These are phyloP conservation scores for Niebla homalea DNA, from an alignment of 495 filamentous ascomycete species.

Conservation along the genomic window DNA sequence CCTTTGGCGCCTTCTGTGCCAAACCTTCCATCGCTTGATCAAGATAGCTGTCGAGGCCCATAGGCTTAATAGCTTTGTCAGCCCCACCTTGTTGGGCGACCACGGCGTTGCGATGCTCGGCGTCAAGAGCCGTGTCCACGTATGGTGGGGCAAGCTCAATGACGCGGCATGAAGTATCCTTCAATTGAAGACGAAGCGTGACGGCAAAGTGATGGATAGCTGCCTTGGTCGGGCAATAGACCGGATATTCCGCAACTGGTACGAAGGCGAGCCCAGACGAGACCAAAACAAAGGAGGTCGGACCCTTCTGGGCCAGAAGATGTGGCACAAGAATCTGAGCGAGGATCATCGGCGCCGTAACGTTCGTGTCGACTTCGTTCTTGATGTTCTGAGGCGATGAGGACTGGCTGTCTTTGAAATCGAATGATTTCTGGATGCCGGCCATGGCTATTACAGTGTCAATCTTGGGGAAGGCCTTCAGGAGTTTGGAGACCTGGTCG, in stretches of 20 bases:
- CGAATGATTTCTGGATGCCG: conserved; percentile 19
- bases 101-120: conserved; percentile 11
- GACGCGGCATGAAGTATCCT: conserved; percentile 1
- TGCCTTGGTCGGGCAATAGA: conserved; percentile 26
- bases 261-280: conserved; percentile 23
- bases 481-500: conserved; percentile 14
- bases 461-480: conserved; percentile 20
- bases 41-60: conserved; percentile 1
- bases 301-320: conserved; percentile 22
- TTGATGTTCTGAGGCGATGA: conserved; percentile 15
- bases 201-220: conserved; percentile 21
- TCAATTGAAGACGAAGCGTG: conserved; percentile 20
- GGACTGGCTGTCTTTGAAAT: conserved; percentile 16
- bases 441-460: conserved; percentile 25
- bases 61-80: conserved; percentile 16
- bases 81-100: conserved; percentile 16
- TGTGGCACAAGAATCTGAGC: conserved; percentile 19
- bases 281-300: conserved; percentile 1
- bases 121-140: conserved; percentile 26
- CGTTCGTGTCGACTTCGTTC: conserved; percentile 19
- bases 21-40: conserved; percentile 13
- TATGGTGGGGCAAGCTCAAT: conserved; percentile 24
- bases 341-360: conserved; percentile 23
- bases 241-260: conserved; percentile 22
- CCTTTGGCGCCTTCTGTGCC: conserved; percentile 15